Evolutionary conservation across 2,329 filamentous ascomycete genomes (phyloP), one percentile per base, ranked within the genome.

Genomic region (Pseudogymnoascus sp.): DNA sequence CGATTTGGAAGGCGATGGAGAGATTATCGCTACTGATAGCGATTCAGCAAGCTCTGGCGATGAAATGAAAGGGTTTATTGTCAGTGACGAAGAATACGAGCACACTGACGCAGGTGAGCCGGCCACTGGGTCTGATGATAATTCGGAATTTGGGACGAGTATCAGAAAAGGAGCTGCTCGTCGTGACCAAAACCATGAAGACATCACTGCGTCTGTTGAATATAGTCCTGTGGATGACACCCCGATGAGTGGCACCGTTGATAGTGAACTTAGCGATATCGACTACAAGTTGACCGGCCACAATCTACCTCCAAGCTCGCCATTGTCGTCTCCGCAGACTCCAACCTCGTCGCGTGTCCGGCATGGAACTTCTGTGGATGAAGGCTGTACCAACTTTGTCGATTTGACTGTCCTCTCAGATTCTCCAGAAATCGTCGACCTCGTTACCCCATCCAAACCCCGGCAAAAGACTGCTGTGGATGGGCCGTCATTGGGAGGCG

Each of bases 61-160:
- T 22, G 75, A 75, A 7, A 39, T 77, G 18, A 72, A 75, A 4
- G 72, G 76, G 47, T 85, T 87, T 63, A 71, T 88, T 53, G 75
- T 82, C 22, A 50, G 64, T 33, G 69, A 73, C 33, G 67, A 70
- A 36, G 65, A 68, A 20, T 33, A 28, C 15, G 61, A 65, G 30
- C 36, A 35, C 6, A 35, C 47, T 18, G 57, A 47, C n/a, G 36
- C 43, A 8, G 58, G 60, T 39, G 60, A 64, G 33, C 61, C 63
- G 11, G 64, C 59, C 43, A 41, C 65, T 6, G 67, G 69, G 25
- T 62, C 68, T 20, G 59, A 68, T 14, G 9, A 3, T 14, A 12
- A 5, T 35, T 18, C 47, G 28, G 15, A 35, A 53, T 53, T 53
- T 53, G n/a, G 28, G 28, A 53, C 9, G 15, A 33, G 47, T 6